Conservation (phyloP, 352 stramenopile species). For the Phytophthora macrochlamydospora region DNA sequence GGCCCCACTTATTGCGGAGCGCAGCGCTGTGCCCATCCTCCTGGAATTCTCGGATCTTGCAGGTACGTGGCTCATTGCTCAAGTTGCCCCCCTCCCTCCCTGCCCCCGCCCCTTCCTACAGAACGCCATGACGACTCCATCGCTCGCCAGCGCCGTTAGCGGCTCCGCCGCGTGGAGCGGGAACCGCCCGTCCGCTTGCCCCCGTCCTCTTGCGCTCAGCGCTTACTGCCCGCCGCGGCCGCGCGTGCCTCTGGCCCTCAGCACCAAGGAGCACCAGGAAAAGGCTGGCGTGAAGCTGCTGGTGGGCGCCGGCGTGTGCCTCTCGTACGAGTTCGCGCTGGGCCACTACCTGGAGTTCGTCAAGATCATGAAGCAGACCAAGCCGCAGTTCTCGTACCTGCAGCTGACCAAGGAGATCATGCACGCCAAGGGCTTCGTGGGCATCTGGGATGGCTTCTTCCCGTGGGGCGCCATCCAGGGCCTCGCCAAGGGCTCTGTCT, state of each 20-base stretch:
- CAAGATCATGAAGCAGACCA: constrained; percentile 94
- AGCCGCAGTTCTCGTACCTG: constrained; percentile 80
- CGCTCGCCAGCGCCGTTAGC: constrained; percentile 17
- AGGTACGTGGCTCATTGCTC: constrained; percentile 13
- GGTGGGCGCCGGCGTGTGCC: constrained; percentile 82
- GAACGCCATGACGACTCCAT: constrained; percentile 16
- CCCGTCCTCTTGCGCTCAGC: constrained; percentile 31
- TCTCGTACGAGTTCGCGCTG: constrained; percentile 88
- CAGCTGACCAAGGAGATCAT: constrained; percentile 87
- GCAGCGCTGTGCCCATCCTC: constrained; percentile 7
- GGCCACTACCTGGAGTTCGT: constrained; percentile 94
- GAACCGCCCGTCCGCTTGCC: constrained; percentile 7
- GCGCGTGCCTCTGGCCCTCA: constrained; percentile 26
- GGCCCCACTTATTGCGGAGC: not conserved
- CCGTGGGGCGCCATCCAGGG: constrained; percentile 92
- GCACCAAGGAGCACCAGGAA: constrained; percentile 41
- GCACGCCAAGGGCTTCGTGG: constrained; percentile 84
- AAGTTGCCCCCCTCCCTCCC: constrained; percentile 11
- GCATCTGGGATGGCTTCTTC: constrained; percentile 94
- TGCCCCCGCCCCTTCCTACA: not conserved
- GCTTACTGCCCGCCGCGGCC: constrained; percentile 5
- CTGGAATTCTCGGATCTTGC: constrained; percentile 6
- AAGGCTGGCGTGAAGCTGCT: constrained; percentile 81
- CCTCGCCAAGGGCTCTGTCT: constrained; percentile 91
- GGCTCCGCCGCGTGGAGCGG: constrained; percentile 20